Percentiles rank a stretch among this genome's conserved stretches.
These are phyloP conservation scores for Daldinia sp. DNA, from an alignment of 2,329 filamentous ascomycete species.

Conservation along the genomic window DNA sequence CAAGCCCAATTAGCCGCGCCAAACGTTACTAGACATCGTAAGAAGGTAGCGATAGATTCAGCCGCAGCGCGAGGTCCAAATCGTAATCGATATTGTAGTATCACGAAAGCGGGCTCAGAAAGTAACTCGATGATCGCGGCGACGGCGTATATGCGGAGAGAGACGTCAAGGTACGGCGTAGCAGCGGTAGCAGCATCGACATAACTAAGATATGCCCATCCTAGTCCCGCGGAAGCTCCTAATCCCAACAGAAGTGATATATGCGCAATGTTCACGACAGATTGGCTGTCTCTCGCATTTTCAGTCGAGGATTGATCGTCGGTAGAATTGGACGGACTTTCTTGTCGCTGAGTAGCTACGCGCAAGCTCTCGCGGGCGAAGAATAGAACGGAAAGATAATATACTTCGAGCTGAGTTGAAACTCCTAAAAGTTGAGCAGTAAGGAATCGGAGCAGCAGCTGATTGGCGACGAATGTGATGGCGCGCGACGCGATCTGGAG, in stretches of 20 bases:
- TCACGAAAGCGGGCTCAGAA: slow-evolving; percentile 89
- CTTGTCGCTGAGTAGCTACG: slow-evolving; percentile 88
- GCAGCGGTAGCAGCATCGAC: slow-evolving; percentile 60
- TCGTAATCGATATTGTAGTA: slow-evolving; percentile 83
- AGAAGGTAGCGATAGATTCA: slow-evolving; percentile 84
- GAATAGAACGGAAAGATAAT: slow-evolving; percentile 92
- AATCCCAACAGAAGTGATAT: slow-evolving; percentile 78
- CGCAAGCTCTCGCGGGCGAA: slow-evolving; percentile 93
- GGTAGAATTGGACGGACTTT: slow-evolving; percentile 50
- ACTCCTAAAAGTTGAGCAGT: slow-evolving; percentile 87
- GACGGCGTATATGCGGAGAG: slow-evolving; percentile 67
- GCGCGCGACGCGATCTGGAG: slow-evolving; percentile 89
- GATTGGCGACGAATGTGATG: slow-evolving; percentile 91
- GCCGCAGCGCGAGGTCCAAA: slow-evolving; percentile 85
- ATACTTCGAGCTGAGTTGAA: slow-evolving; percentile 91
- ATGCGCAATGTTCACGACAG: slow-evolving; percentile 89
- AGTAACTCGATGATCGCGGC: slow-evolving; percentile 79
- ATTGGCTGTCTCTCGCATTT: slow-evolving; percentile 67
- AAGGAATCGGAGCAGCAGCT: slow-evolving; percentile 87
- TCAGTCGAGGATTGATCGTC: slow-evolving; percentile 43
- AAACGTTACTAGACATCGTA: slow-evolving; percentile 82
- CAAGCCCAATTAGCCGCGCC: slow-evolving; percentile 74
- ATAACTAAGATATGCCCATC: slow-evolving; percentile 73
- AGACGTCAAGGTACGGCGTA: slow-evolving; percentile 72
- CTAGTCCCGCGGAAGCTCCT: slow-evolving; percentile 72